Base-by-base conservation (phyloP, 192 early-diverging fungal species). In the Dissophora ornata region DNA sequence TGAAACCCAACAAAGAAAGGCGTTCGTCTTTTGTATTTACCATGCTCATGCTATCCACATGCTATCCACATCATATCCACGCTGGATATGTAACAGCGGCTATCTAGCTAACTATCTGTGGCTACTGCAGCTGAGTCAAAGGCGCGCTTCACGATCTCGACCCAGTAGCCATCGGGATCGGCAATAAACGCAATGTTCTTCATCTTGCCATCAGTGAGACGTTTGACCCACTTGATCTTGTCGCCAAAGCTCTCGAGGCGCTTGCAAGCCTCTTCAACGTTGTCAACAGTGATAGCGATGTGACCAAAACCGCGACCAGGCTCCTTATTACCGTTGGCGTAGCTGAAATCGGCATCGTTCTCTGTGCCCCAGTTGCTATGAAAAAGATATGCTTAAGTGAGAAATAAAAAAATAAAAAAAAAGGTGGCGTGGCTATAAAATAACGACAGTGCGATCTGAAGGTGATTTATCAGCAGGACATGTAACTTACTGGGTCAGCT, bases 151-250 rank as follows among this genome's bases (percentile, higher is more conserved):
- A 80, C 29, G 46, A 90, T 25, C 73, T 94, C 94, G 52, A 94
- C 78, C 86, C 92, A 91, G 78, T 94, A 95, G 69, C 90, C 90
- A 79, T 95, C 94, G 34, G 94, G 94, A 56, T 95, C 94, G 30
- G 83, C 66, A 38, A 93, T 87, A 67, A 95, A 95, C 12, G 93
- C 93, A 84, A 95, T 93, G 73, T 87, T 83, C 73, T 90, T 91
- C 93, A 93, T 93, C 18, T 80, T 85, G 29, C 92, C 94, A 40
- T 93, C 92, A 8, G 82, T 69, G 12, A 88, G 88, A 24, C 83
- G 79, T 86, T 95, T 95, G 73, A 90, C 71, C 62, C 92, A 93
- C 55, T 83, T 89, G 67, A 93, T 92, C 53, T 83, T 89, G 47
- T 92, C 92, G 38, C 85, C 89, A 45, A 87, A 50, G 29, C 83